Conservation (phyloP, 371 early-diverging fungal genomes). For the Rhizopus stolonifer region DNA sequence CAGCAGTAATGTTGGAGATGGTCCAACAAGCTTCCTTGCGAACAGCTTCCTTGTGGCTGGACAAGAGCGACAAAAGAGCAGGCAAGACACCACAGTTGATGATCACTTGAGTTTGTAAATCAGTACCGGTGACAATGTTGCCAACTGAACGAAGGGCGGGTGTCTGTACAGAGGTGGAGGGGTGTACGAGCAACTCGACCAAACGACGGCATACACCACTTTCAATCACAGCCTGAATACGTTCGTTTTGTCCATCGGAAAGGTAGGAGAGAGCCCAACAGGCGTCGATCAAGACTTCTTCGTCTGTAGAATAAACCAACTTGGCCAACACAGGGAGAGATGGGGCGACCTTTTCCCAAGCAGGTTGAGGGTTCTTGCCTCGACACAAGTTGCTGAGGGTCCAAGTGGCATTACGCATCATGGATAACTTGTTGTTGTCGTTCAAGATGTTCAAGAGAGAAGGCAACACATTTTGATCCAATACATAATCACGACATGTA, state of each 20-base stretch:
- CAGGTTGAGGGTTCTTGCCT: conserved; percentile 97
- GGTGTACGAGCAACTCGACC: conserved; percentile 88
- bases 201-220: conserved; percentile 89
- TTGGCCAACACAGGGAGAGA: conserved; percentile 86
- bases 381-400: conserved; percentile 98
- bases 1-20: conserved; percentile 99
- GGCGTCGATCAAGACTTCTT: conserved; percentile 95
- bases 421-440: conserved; percentile 82
- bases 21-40: conserved; percentile 99
- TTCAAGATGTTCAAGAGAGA: conserved; percentile 85
- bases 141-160: conserved; percentile 99
- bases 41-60: conserved; percentile 88
- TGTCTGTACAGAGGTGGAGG: conserved; percentile 87
- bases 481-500: conserved; percentile 91
- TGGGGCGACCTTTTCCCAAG: conserved; percentile 81
- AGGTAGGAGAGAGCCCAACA: conserved; percentile 99
- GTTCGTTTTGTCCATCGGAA: conserved; percentile 93
- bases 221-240: conserved; percentile 95
- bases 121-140: conserved; percentile 99
- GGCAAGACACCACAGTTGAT: conserved; percentile 87
- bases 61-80: conserved; percentile 76
- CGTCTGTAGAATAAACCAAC: conserved; percentile 86
- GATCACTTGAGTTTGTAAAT: conserved; percentile 94
- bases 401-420: conserved; percentile 99
- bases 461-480: conserved; percentile 82